Evolutionary conservation across 1,284 basidiomycete species (phyloP).

Genomic region (Cryptococcus jaspeensis): DNA sequence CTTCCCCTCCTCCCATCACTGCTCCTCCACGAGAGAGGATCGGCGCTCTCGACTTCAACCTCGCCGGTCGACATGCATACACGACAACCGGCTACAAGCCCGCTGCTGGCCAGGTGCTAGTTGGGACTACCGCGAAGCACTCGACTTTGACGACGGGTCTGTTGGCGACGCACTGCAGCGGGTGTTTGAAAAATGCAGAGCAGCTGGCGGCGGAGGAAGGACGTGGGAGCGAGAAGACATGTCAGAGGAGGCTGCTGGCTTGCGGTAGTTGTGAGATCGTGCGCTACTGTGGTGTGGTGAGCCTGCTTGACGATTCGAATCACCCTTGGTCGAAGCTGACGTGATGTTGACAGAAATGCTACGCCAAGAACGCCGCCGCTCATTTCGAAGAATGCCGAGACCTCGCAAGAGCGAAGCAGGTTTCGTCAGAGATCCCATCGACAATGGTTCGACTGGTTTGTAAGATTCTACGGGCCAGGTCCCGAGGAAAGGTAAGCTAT

Average conservation of each 20-base stretch:
- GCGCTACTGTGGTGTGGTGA: constrained; percentile 6
- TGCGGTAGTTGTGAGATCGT: constrained; percentile 4
- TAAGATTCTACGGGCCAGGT: not conserved
- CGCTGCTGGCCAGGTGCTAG: too few relatives aligned
- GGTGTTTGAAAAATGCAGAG: not conserved
- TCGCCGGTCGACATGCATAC: not conserved
- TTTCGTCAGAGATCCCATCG: not conserved
- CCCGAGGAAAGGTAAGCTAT: not conserved
- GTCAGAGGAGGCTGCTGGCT: not conserved
- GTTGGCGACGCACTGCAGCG: constrained; percentile 3
- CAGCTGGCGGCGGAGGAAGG: not conserved
- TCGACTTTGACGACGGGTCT: not conserved
- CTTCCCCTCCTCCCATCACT: too few relatives aligned
- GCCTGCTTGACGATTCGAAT: not conserved
- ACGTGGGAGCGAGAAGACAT: not conserved
- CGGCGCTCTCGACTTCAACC: not conserved
- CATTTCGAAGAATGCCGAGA: constrained; percentile 8
- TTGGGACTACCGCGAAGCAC: not conserved
- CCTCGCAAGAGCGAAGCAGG: not conserved
- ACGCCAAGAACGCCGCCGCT: not conserved
- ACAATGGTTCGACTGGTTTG: constrained; percentile 4
- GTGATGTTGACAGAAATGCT: constrained; percentile 5
- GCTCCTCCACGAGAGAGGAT: too few relatives aligned
- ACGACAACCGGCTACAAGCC: not conserved
- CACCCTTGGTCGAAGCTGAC: not conserved